Base-by-base conservation (phyloP, 768 basidiomycete species). In the Amanita jacksonii region DNA sequence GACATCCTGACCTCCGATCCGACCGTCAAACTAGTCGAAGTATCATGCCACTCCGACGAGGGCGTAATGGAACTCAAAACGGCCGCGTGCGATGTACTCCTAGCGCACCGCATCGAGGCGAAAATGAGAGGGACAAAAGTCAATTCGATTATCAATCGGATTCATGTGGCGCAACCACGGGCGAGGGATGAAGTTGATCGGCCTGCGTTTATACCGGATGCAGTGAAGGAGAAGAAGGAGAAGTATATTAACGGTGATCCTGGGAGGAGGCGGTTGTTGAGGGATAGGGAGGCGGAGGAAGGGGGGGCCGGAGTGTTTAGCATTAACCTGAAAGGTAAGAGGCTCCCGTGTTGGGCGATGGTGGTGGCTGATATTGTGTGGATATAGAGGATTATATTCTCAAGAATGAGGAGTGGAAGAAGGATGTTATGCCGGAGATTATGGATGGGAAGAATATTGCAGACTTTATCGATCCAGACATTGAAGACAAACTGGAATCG, bases 401-500 rank as follows among this genome's bases (percentile, higher is more conserved):
- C 47, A 72, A 79, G 18, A 81, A 96, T 58, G 79, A 85, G 28
- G 83, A 87, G 34, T 99, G 96, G 96, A 99, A 96, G 69, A 70
- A 79, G 67, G 96, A 99, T 57, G 72, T 78, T 51, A 85, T 98
- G n/a, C 96, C 96, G n/a, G 96, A 99, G 62, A 88, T 99, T 57
- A 81, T 90, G 82, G 81, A 97, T 52, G 96, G 96, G 66, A 97
- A 97, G 76, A 99, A 99, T 67, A 67, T 98, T 41, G 94, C 93
- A 18, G 96, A 99, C 70, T 99, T 99, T 50, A 87, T 98, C 62
- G 94, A 98, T 62, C 85, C 91, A 16, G 96, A 99, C 57, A 98
- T 99, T 49, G 81, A 79, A 15, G 93, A 93, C 64, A 94, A 92
- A 65, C 81, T 99, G 37, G 94, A 97, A 57, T 94, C 91, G 9